These are phyloP conservation scores for Coprinopsis sp. DNA, from an alignment of 768 basidiomycete genomes.

Conservation along the genomic window DNA sequence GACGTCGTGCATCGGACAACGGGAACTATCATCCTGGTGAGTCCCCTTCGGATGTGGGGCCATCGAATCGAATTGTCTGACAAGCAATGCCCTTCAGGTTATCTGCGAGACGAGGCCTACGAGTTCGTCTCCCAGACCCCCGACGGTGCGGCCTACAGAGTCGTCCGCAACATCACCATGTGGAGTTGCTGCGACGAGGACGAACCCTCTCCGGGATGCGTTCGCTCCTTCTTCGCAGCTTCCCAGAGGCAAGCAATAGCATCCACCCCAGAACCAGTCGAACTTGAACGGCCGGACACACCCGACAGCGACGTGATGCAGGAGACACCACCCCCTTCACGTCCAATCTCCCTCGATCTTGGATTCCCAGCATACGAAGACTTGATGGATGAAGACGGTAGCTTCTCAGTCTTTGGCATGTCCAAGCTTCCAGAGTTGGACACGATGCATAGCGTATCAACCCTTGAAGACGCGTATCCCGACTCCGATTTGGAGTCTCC, in stretches of 20 bases:
- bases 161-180: constrained; percentile 34
- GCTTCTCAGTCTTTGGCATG: not conserved
- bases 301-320: no score
- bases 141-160: constrained; percentile 26
- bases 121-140: constrained; percentile 37
- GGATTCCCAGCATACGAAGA: no score
- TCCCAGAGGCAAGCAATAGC: constrained; percentile 1
- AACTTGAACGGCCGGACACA: no score
- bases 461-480: constrained; percentile 5
- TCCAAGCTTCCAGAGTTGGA: not conserved
- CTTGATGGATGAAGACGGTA: not conserved
- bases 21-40: constrained; percentile 42
- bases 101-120: constrained; percentile 34
- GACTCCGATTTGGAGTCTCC: constrained; percentile 3
- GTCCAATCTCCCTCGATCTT: no score
- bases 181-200: constrained; percentile 48
- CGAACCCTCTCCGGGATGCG: constrained; percentile 34
- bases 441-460: not conserved
- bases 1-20: no score
- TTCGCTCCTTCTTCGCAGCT: constrained; percentile 13
- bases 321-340: no score
- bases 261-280: not conserved
- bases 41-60: constrained; percentile 6
- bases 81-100: constrained; percentile 20
- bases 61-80: not conserved